These are phyloP conservation scores for Rhododendron kiyosumense DNA, from an alignment of 148 eudicot genomes.

Conservation along the genomic window DNA sequence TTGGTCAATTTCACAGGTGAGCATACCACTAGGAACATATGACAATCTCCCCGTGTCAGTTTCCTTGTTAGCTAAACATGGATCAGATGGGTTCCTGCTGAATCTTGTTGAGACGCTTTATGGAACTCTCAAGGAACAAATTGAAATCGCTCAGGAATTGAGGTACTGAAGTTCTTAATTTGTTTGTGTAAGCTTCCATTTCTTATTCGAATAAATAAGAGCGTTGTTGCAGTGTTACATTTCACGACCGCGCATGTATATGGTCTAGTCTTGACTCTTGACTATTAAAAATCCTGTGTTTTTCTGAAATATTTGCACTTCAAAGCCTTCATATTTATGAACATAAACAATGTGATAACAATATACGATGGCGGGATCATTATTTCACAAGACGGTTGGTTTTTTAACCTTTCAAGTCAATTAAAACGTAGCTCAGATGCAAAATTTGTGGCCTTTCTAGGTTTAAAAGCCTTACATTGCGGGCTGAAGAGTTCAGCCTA, in stretches of 20 bases:
- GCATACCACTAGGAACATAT: slow-evolving; percentile 67
- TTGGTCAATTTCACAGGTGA: slow-evolving; percentile 46
- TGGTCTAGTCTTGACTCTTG: background rate
- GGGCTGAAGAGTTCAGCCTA: too few relatives aligned
- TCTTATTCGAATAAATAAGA: background rate
- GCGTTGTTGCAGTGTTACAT: background rate
- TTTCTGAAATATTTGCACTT: background rate
- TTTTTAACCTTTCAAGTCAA: too few relatives aligned
- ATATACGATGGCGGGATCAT: background rate
- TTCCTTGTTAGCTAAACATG: slow-evolving; percentile 76
- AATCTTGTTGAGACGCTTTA: slow-evolving; percentile 47
- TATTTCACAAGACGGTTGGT: too few relatives aligned
- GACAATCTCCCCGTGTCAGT: slow-evolving; percentile 69
- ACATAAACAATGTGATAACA: background rate
- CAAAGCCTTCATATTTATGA: background rate
- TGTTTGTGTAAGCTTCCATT: background rate
- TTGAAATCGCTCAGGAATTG: slow-evolving; percentile 23
- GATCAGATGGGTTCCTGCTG: slow-evolving; percentile 75
- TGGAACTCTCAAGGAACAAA: slow-evolving; percentile 41
- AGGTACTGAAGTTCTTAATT: slow-evolving; percentile 11
- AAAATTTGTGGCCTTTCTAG: too few relatives aligned
- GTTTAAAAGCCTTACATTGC: too few relatives aligned
- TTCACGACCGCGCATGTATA: background rate
- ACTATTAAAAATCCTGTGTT: background rate
- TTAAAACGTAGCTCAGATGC: too few relatives aligned